Evolutionary conservation across 2,329 filamentous ascomycete species (phyloP).

Genomic region (Aspergillus ochraceus): DNA sequence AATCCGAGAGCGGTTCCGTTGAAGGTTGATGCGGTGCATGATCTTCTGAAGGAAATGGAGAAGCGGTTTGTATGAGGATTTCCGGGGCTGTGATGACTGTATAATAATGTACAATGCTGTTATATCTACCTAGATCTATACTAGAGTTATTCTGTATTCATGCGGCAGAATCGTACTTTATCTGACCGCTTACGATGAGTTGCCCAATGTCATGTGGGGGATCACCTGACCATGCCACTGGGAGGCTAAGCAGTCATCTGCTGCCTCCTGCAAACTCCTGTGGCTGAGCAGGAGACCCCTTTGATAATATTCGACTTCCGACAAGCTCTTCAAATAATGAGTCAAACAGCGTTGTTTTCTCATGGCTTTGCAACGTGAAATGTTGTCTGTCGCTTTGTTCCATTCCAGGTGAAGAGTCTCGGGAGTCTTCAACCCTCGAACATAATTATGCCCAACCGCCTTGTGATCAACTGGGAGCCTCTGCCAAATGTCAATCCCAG

Average conservation of each 20-base stretch:
- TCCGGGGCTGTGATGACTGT: not conserved
- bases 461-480: not conserved
- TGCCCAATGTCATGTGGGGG: too few relatives aligned
- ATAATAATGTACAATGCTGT: not conserved
- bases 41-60: conserved; percentile 38
- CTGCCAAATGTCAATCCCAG: not conserved
- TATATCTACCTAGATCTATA: not conserved
- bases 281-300: not conserved
- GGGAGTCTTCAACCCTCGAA: not conserved
- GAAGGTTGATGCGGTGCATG: conserved; percentile 38
- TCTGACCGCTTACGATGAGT: too few relatives aligned
- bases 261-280: not conserved
- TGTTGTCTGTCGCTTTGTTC: not conserved
- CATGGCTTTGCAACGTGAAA: not conserved
- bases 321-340: not conserved
- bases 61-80: conserved; percentile 35
- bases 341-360: not conserved
- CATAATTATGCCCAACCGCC: not conserved
- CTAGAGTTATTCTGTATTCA: too few relatives aligned
- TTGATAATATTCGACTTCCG: not conserved
- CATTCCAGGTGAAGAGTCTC: not conserved
- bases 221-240: too few relatives aligned
- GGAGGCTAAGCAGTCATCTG: too few relatives aligned
- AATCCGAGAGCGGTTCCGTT: conserved; percentile 39
- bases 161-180: too few relatives aligned